Evolutionary conservation across 768 basidiomycete species (phyloP).

Genomic region (Russula olivacea): DNA sequence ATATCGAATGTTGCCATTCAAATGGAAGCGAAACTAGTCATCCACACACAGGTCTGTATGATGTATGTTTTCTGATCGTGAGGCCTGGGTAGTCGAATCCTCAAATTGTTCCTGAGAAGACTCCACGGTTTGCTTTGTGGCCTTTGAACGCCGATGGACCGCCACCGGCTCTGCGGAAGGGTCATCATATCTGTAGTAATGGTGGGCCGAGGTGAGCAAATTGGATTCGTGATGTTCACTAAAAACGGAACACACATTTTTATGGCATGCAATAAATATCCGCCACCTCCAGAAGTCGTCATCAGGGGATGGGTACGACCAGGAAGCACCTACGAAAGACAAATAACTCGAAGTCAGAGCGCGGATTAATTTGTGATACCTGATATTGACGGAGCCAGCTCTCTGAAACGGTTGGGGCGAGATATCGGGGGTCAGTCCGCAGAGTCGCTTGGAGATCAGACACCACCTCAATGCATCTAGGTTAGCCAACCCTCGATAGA

Average conservation of each 20-base stretch:
- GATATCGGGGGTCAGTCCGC: conserved; percentile 56
- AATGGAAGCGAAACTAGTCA: not conserved
- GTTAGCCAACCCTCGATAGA: conserved; percentile 1
- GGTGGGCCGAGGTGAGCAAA: not conserved
- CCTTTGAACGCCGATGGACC: conserved; percentile 38
- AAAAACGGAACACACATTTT: conserved; percentile 59
- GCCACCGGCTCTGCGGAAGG: conserved; percentile 51
- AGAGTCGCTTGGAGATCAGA: conserved; percentile 69
- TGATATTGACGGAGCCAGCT: conserved; percentile 88
- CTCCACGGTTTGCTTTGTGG: conserved; percentile 28
- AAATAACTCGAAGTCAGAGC: not conserved
- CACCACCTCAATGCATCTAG: conserved; percentile 47
- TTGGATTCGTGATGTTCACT: not conserved
- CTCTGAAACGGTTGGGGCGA: conserved; percentile 79
- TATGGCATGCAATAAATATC: conserved; percentile 78
- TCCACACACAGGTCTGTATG: not conserved
- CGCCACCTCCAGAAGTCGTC: conserved; percentile 84
- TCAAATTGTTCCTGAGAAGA: not conserved
- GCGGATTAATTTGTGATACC: conserved; percentile 31
- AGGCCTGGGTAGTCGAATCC: not conserved
- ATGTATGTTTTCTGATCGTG: not conserved
- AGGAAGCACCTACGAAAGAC: conserved; percentile 58
- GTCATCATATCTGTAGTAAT: conserved; percentile 45
- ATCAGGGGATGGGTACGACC: conserved; percentile 95
- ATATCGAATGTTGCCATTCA: not conserved